These are phyloP conservation scores for Kuraishia floccosa DNA, from an alignment of 805 yeast species.

Conservation along the genomic window DNA sequence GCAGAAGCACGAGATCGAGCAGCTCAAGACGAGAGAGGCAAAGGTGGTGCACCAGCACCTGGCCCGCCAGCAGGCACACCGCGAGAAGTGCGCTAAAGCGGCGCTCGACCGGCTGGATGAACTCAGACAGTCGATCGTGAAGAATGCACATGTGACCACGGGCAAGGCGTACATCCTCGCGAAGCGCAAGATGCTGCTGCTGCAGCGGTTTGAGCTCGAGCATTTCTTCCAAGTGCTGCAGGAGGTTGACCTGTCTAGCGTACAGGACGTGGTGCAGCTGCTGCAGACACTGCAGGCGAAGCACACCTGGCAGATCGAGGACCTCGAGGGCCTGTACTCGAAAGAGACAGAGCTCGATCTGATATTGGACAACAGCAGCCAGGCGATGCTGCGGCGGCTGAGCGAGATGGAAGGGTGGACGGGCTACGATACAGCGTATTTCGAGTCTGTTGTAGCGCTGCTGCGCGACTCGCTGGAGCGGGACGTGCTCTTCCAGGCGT, in stretches of 20 bases:
- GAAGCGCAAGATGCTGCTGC: slow-evolving; percentile 22
- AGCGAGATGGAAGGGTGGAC: slow-evolving; percentile 49
- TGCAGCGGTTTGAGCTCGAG: slow-evolving; percentile 17
- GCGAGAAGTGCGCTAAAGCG: slow-evolving; percentile 23
- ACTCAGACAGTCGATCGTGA: slow-evolving; percentile 1
- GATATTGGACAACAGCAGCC: slow-evolving; percentile 32
- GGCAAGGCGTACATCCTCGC: slow-evolving; percentile 2
- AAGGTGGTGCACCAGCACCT: slow-evolving; percentile 26
- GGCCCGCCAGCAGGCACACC: slow-evolving; percentile 19
- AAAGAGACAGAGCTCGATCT: slow-evolving; percentile 40
- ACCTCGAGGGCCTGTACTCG: slow-evolving; percentile 38
- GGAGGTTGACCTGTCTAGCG: slow-evolving; percentile 10
- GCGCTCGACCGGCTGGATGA: slow-evolving; percentile 14
- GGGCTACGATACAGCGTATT: slow-evolving; percentile 26
- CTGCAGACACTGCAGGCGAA: slow-evolving; percentile 20
- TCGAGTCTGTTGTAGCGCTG: slow-evolving; percentile 26
- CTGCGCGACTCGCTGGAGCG: slow-evolving; percentile 38
- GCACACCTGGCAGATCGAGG: slow-evolving; percentile 31
- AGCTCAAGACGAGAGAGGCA: slow-evolving; percentile 44
- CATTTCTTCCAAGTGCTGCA: slow-evolving; percentile 8
- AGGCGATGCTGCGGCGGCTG: slow-evolving; percentile 32
- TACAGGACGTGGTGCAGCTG: not conserved
- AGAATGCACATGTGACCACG: not conserved
- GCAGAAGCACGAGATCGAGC: slow-evolving; percentile 65
- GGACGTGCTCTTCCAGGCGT: slow-evolving; percentile 44